These are phyloP conservation scores for Solanum arcanum DNA, from an alignment of 257 asterid species.

Conservation along the genomic window DNA sequence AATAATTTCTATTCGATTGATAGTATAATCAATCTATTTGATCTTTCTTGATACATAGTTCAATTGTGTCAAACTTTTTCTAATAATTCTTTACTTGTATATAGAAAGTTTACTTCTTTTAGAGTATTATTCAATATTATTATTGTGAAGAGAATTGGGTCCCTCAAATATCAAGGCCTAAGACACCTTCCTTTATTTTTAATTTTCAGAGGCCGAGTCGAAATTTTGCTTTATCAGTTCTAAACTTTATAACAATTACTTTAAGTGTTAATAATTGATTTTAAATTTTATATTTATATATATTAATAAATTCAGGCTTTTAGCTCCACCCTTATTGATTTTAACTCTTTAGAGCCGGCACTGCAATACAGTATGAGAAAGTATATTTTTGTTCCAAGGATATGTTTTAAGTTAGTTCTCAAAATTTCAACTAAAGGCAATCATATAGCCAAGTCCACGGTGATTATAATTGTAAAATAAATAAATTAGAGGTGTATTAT, in stretches of 20 bases:
- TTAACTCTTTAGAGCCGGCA: background rate
- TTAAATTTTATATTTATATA: too few species aligned
- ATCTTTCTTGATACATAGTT: background rate
- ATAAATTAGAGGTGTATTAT: background rate
- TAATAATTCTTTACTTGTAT: too few species aligned
- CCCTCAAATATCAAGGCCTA: background rate
- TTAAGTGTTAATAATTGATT: too few species aligned
- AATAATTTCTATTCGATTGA: background rate
- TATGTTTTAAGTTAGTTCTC: background rate
- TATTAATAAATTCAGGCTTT: too few species aligned
- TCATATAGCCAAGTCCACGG: background rate
- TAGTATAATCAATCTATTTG: background rate
- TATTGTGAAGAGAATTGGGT: background rate
- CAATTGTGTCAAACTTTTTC: background rate
- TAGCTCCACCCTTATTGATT: too few species aligned
- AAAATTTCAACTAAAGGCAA: too few species aligned
- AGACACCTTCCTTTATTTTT: too few species aligned
- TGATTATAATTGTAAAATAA: background rate
- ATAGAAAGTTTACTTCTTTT: too few species aligned
- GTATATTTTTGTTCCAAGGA: background rate
- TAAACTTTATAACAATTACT: too few species aligned
- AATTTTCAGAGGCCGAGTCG: rapidly evolving
- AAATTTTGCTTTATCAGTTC: too few species aligned
- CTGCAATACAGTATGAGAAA: background rate
- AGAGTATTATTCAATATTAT: background rate